A percentile compares a stretch with the other conserved stretches of the same genome.
Evolutionary conservation across 75 land plant species (phyloP).

Genomic region (Sequoiadendron giganteum): DNA sequence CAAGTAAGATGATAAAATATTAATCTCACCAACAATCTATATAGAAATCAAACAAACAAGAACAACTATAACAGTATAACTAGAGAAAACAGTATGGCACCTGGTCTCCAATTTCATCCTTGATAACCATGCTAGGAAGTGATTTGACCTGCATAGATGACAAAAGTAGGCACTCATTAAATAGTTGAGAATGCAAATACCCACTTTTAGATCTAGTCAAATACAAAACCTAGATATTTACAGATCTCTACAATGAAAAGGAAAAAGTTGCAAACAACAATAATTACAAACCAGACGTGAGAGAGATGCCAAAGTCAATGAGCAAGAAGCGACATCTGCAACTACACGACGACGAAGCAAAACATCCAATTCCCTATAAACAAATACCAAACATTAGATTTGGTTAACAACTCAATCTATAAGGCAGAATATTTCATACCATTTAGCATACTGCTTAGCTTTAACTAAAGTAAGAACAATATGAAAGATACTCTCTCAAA

Average conservation of each 20-base stretch:
- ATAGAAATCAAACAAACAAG: not conserved
- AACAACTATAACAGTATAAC: not conserved
- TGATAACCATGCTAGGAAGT: slow-evolving; percentile 96
- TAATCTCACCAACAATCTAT: not conserved
- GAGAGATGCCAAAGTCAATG: slow-evolving; percentile 82
- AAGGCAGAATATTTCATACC: not conserved
- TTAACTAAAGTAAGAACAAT: not conserved
- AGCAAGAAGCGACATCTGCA: slow-evolving; percentile 78
- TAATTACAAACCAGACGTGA: slow-evolving; percentile 64
- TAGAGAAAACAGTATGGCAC: slow-evolving; percentile 26
- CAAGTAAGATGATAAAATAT: not conserved
- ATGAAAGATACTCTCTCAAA: too few relatives aligned
- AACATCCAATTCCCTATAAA: slow-evolving; percentile 86
- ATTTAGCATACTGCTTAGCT: not conserved
- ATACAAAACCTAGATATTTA: not conserved
- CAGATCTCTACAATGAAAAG: not conserved
- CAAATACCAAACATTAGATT: not conserved
- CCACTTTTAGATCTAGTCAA: not conserved
- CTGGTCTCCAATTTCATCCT: slow-evolving; percentile 97
- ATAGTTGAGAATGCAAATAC: not conserved
- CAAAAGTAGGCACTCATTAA: not conserved
- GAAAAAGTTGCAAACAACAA: not conserved
- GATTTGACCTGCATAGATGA: slow-evolving; percentile 72
- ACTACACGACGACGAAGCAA: slow-evolving; percentile 76
- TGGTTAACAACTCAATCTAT: not conserved